Evolutionary conservation across 2,329 filamentous ascomycete genomes (phyloP), one percentile per base, ranked within the genome.

Genomic region (Fusarium oxysporum): DNA sequence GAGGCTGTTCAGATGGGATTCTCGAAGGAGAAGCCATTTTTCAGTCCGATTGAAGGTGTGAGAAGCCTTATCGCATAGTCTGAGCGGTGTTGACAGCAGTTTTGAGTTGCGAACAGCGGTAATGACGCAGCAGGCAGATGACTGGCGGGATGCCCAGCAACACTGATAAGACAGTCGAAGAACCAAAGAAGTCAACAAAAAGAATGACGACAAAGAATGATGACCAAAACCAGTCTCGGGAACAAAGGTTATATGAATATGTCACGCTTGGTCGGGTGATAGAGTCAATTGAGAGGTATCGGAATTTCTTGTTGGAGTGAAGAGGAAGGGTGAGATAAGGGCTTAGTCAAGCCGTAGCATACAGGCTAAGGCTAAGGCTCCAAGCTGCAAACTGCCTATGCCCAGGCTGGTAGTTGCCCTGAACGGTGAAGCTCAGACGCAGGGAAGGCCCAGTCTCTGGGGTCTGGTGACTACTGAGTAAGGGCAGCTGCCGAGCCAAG

Each of bases 21-120:
- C 80, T 80, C 76, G 82, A 79, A 72, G 84, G 78, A 72, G 82
- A 80, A 74, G 81, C 76, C 82, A 84, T 84, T 43, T 68, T 54
- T 78, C 51, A 48, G 30, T n/a, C 50, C 53, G 68, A 65, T 74
- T 72, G 43, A 59, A 53, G 53, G 38, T 53, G 45, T 50, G 47
- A 60, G 41, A 53, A 61, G 48, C 57, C 76, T 78, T 78, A 78
- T 78, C 76, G 76, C 76, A 78, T 77, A 68, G 65, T 69, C 68
- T 68, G 63, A 45, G 57, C 19, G 71, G 55, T 58, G 55, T 55
- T 51, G 58, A 60, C 40, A 51, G 50, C 38, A 56, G 60, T 51
- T 57, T 69, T 32, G 65, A 51, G 59, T 62, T 47, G 60, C 45
- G 60, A 62, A 66, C 56, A 58, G 62, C 32, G 51, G 51, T 60